Evolutionary conservation across 345 rosid genomes (phyloP), one percentile per base, ranked within the genome.

Genomic region (Pelargonium nanum): DNA sequence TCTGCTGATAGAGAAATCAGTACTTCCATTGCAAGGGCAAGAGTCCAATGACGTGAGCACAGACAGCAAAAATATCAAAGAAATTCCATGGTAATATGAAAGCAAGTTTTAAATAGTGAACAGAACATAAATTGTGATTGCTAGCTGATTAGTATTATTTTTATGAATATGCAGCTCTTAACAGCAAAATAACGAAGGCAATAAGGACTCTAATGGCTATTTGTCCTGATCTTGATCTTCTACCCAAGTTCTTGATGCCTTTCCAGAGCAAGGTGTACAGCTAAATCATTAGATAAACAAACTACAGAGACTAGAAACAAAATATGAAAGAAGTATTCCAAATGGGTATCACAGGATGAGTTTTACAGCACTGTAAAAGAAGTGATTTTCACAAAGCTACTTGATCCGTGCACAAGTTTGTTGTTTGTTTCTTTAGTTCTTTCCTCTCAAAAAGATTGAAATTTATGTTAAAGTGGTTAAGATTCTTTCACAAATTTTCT

Each of bases 1-100:
- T 68, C 71, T 85, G 56, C 80, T 87, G 69, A 77, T 70, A 2
- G 81, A 77, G 34, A 75, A 76, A 67, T 71, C 87, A 20, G 68
- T 60, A 8, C 61, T 19, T 22, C 57, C 75, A n/a, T 52, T 67
- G 51, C 70, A 62, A 67, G 56, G 19, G 21, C 71, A 63, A 40
- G 70, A 56, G 26, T 59, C 73, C 8, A 24, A 72, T 55, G 71
- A 60, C 32, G 56, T 28, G 51, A 20, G 59, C 56, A 61, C 12
- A 55, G 16, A 56, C 26, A 57, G 61, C 68, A 32, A 55, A 40
- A 68, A 61, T n/a, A 26, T 60, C 20, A 65, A 65, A 51, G 25
- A 65, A 54, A 58, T 53, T 20, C 54, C 22, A 76, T 50, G 85
- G 91, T 85, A 75, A 62, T 24, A 40, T 8, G 22, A 40, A 53